A percentile compares a stretch with the other conserved stretches of the same genome.
phyloP scores from a whole-genome alignment of 1,284 basidiomycete genomes.

The Microbotryum silenes-acaulis region DNA sequence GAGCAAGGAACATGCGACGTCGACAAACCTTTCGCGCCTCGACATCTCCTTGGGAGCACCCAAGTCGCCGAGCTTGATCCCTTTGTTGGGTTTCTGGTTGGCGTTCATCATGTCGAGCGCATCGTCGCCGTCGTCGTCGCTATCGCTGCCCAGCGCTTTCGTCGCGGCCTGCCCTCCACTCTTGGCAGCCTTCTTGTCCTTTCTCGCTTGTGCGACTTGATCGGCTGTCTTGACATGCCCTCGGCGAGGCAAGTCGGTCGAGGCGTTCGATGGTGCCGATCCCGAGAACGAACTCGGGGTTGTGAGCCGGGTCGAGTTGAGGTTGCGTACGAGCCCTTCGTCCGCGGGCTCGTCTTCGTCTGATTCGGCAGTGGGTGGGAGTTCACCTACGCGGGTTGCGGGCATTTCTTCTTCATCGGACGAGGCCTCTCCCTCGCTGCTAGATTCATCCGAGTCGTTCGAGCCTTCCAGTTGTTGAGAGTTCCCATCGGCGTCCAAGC shows the following conservation, averaged over 20 bases:
- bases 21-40: constrained; percentile 58
- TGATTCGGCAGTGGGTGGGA: constrained; percentile 3
- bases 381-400: not conserved
- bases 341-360: constrained; percentile 1
- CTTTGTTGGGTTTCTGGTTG: constrained; percentile 12
- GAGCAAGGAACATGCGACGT: not conserved
- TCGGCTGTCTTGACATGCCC: constrained; percentile 2
- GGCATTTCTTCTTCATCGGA: not conserved
- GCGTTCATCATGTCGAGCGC: constrained; percentile 9
- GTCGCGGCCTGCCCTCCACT: constrained; percentile 23
- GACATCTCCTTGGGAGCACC: constrained; percentile 50
- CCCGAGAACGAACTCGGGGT: no score
- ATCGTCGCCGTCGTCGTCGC: constrained; percentile 20
- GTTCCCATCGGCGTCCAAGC: constrained; percentile 1
- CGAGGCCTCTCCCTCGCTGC: not conserved
- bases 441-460: not conserved
- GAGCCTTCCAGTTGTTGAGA: not conserved
- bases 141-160: constrained; percentile 15
- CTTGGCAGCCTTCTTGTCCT: constrained; percentile 23
- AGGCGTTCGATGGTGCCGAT: no score
- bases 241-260: no score
- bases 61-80: constrained; percentile 13
- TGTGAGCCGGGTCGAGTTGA: no score
- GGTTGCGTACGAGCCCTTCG: not conserved
- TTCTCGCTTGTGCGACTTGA: constrained; percentile 8